phyloP scores from a whole-genome alignment of 805 yeast species.

The Hagleromyces aurorensis region DNA sequence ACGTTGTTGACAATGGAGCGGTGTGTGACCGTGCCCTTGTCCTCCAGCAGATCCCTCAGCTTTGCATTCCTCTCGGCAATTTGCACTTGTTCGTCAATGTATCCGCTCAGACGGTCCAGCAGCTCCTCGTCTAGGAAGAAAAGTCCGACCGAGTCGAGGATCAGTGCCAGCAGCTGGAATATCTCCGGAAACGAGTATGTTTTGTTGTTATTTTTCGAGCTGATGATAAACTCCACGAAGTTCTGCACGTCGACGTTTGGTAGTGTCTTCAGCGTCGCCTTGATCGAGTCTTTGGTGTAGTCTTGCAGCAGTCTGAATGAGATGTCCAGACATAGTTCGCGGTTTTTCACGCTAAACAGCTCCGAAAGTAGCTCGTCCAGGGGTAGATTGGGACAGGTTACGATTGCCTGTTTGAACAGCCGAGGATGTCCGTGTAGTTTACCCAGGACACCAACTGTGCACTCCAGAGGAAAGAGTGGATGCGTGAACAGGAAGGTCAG shows the following conservation, averaged over 20 bases:
- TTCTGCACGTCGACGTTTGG: conserved; percentile 28
- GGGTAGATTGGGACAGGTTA: conserved; percentile 64
- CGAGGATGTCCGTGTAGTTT: conserved; percentile 49
- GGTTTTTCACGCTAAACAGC: conserved; percentile 46
- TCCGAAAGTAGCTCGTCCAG: conserved; percentile 57
- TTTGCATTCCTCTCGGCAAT: conserved; percentile 26
- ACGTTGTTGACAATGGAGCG: too few species aligned
- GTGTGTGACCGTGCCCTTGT: conserved; percentile 9
- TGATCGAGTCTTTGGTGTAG: conserved; percentile 51
- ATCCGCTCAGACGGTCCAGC: conserved; percentile 18
- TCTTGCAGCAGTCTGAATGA: conserved; percentile 61
- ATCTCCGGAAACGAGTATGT: conserved; percentile 20
- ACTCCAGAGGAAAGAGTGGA: conserved; percentile 68
- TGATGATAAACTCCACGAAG: conserved; percentile 29
- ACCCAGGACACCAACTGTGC: conserved; percentile 47
- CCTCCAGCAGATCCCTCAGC: conserved; percentile 25
- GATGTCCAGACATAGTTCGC: conserved; percentile 60
- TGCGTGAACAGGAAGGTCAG: conserved; percentile 75
- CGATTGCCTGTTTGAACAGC: conserved; percentile 72
- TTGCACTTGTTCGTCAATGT: conserved; percentile 20
- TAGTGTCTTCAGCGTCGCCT: conserved; percentile 34
- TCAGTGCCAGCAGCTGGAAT: conserved; percentile 26
- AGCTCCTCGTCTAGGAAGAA: conserved; percentile 26
- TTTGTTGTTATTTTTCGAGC: conserved; percentile 12
- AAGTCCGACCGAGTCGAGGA: conserved; percentile 31